A percentile compares a stretch with the other conserved stretches of the same genome.
These are phyloP conservation scores for Amanita pallidorosea DNA, from an alignment of 768 basidiomycete genomes.

Conservation along the genomic window DNA sequence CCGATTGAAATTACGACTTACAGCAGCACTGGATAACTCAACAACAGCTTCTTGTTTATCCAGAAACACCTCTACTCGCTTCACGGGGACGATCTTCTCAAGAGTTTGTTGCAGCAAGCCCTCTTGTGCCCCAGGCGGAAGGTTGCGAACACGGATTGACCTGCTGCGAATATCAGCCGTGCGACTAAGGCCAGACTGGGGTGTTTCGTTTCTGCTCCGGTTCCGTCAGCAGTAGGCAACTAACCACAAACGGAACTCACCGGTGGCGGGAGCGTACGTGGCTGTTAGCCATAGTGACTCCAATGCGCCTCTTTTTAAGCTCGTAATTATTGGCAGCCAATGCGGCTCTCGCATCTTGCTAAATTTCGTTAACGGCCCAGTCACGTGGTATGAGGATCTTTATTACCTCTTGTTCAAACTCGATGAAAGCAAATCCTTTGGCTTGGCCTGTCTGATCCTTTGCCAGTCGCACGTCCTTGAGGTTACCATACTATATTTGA, in stretches of 20 bases:
- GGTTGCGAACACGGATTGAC: slow-evolving; percentile 64
- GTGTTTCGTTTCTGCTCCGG: slow-evolving; percentile 22
- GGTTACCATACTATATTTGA: slow-evolving; percentile 54
- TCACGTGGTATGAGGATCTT: slow-evolving; percentile 10
- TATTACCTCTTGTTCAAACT: slow-evolving; percentile 72
- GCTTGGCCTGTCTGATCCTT: slow-evolving; percentile 57
- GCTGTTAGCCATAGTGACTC: slow-evolving; percentile 77
- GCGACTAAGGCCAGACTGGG: slow-evolving; percentile 49
- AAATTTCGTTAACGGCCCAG: not conserved
- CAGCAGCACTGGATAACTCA: slow-evolving; percentile 57
- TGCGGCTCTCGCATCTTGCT: slow-evolving; percentile 65
- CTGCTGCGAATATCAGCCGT: slow-evolving; percentile 51
- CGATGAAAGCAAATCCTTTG: slow-evolving; percentile 89
- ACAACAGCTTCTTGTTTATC: slow-evolving; percentile 51
- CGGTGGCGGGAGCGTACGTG: slow-evolving; percentile 44
- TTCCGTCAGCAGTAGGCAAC: not conserved
- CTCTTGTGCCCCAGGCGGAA: slow-evolving; percentile 77
- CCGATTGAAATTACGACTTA: slow-evolving; percentile 20
- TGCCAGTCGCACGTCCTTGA: slow-evolving; percentile 77
- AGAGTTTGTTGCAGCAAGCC: slow-evolving; percentile 84
- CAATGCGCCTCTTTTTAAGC: slow-evolving; percentile 82
- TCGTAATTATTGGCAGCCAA: slow-evolving; percentile 80
- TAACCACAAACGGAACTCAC: slow-evolving; percentile 21
- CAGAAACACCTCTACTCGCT: slow-evolving; percentile 65
- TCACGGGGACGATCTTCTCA: slow-evolving; percentile 62